A percentile compares a stretch with the other conserved stretches of the same genome.
phyloP scores from a whole-genome alignment of 106 monocot genomes.

The Acanthochlamys bracteata region DNA sequence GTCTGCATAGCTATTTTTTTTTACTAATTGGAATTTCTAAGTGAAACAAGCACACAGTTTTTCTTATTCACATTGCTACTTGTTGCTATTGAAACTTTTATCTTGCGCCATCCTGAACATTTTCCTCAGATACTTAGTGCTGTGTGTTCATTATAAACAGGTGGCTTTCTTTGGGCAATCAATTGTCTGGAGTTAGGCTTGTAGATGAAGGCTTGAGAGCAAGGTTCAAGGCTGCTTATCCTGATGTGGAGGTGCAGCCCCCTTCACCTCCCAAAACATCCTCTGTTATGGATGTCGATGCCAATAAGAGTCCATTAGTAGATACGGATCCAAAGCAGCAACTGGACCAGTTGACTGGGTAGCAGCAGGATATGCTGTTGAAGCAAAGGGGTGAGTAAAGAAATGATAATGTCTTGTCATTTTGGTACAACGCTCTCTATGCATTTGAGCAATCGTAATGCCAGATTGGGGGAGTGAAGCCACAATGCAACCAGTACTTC shows the following conservation, averaged over 20 bases:
- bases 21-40: too few species aligned
- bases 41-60: too few species aligned
- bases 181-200: conserved; percentile 74
- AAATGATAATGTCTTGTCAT: too few species aligned
- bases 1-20: too few species aligned
- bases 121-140: too few species aligned
- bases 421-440: too few species aligned
- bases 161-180: conserved; percentile 97
- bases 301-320: conserved; percentile 27
- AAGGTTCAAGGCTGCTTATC: conserved; percentile 94
- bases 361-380: background rate
- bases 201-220: conserved; percentile 95
- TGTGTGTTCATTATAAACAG: conserved; percentile 17
- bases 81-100: too few species aligned
- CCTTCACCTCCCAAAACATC: conserved; percentile 66
- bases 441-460: too few species aligned
- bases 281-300: conserved; percentile 39
- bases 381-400: background rate
- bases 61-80: too few species aligned
- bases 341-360: conserved; percentile 20
- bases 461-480: too few species aligned
- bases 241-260: conserved; percentile 90
- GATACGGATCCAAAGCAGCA: conserved; percentile 23
- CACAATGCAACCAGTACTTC: too few species aligned
- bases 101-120: too few species aligned